Evolutionary conservation across 2,329 filamentous ascomycete genomes (phyloP).

Genomic region (Aspergillus awamori): DNA sequence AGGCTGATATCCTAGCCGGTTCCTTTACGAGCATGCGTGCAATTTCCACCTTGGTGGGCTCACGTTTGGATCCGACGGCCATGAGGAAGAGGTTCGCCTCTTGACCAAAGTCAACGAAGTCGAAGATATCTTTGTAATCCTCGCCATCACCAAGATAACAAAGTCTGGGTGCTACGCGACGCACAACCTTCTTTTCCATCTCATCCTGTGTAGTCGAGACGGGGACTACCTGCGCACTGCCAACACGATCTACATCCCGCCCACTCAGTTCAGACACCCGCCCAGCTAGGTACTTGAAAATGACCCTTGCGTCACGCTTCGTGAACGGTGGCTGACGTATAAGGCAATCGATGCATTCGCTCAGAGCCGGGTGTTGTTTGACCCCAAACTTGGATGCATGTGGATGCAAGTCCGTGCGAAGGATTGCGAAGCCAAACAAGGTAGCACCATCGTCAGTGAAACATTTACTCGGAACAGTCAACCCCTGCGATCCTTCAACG

Average conservation of each 20-base stretch:
- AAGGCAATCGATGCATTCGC: conserved; percentile 73
- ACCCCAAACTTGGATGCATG: conserved; percentile 89
- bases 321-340: conserved; percentile 71
- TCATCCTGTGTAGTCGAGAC: conserved; percentile 45
- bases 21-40: conserved; percentile 81
- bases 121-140: conserved; percentile 86
- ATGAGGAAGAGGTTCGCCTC: conserved; percentile 87
- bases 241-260: conserved; percentile 62
- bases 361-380: conserved; percentile 75
- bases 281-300: conserved; percentile 83
- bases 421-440: conserved; percentile 77
- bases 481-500: conserved; percentile 63
- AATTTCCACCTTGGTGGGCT: conserved; percentile 85
- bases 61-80: conserved; percentile 85
- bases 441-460: conserved; percentile 79
- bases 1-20: conserved; percentile 77
- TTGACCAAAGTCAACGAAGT: conserved; percentile 91
- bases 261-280: conserved; percentile 73
- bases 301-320: conserved; percentile 64
- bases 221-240: conserved; percentile 72
- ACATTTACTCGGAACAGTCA: conserved; percentile 75
- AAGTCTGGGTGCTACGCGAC: conserved; percentile 67
- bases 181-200: conserved; percentile 50
- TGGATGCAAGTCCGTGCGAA: conserved; percentile 73
- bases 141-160: conserved; percentile 77